Percentiles rank a stretch among this genome's conserved stretches.
Conservation (phyloP, 2,329 filamentous ascomycete genomes). For the Botrytis deweyae region DNA sequence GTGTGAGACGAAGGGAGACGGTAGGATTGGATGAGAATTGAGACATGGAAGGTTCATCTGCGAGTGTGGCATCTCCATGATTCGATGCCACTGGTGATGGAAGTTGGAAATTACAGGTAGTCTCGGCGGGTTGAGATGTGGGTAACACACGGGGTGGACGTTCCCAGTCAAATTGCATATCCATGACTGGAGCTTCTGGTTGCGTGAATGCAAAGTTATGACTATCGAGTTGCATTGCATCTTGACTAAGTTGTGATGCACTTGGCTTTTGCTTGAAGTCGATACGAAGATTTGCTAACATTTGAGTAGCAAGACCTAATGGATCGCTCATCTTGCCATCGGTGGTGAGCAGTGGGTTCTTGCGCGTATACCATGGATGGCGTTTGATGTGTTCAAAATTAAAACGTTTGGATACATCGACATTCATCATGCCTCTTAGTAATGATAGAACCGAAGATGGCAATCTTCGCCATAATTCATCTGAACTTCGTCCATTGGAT, state of each 20-base stretch:
- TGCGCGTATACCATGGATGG: slow-evolving; percentile 91
- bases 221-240: slow-evolving; percentile 71
- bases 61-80: slow-evolving; percentile 50
- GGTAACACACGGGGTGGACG: slow-evolving; percentile 51
- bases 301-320: slow-evolving; percentile 83
- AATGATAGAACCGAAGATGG: slow-evolving; percentile 75
- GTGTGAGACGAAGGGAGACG: slow-evolving; percentile 81
- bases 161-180: slow-evolving; percentile 86
- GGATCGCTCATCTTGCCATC: slow-evolving; percentile 78
- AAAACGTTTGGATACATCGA: slow-evolving; percentile 74
- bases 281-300: slow-evolving; percentile 88
- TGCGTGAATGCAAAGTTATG: slow-evolving; percentile 73
- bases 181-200: slow-evolving; percentile 72
- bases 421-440: slow-evolving; percentile 87
- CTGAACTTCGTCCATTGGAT: slow-evolving; percentile 75
- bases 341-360: slow-evolving; percentile 71
- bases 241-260: slow-evolving; percentile 42
- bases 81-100: slow-evolving; percentile 3
- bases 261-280: slow-evolving; percentile 71
- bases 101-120: slow-evolving; percentile 50
- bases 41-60: slow-evolving; percentile 80
- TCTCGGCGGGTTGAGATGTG: slow-evolving; percentile 47
- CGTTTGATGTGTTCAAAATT: slow-evolving; percentile 81
- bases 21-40: slow-evolving; percentile 82
- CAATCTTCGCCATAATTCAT: slow-evolving; percentile 81